A percentile compares a stretch with the other conserved stretches of the same genome.
Evolutionary conservation across 306 rosid genomes (phyloP).

Genomic region (Cicer pinnatifidum): DNA sequence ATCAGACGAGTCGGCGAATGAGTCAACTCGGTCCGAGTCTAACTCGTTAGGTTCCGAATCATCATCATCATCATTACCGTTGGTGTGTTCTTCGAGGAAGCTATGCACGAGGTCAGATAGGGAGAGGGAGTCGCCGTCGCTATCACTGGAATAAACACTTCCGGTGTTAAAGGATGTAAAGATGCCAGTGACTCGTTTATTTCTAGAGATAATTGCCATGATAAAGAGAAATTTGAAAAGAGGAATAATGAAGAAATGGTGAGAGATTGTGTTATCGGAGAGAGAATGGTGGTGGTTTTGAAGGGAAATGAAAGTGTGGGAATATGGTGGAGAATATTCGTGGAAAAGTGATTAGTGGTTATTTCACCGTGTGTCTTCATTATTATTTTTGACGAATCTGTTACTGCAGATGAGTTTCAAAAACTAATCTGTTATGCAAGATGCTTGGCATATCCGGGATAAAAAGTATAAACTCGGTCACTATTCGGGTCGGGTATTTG

Average conservation of each 20-base stretch:
- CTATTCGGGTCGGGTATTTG: background rate
- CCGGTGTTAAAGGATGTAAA: slow-evolving; percentile 52
- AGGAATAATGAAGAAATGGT: background rate
- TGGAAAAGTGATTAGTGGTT: background rate
- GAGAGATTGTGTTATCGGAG: background rate
- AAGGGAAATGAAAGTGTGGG: background rate
- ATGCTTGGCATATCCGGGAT: slow-evolving; percentile 10
- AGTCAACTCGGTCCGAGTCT: slow-evolving; percentile 53
- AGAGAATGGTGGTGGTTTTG: background rate
- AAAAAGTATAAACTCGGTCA: background rate
- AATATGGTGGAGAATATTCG: slow-evolving; percentile 36
- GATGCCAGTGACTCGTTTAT: slow-evolving; percentile 58
- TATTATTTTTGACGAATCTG: background rate
- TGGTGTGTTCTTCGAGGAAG: slow-evolving; percentile 49
- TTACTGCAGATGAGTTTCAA: too few relatives aligned
- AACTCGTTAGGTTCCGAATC: slow-evolving; percentile 22
- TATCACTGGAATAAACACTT: slow-evolving; percentile 53
- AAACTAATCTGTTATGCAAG: background rate
- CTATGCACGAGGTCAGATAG: slow-evolving; percentile 66
- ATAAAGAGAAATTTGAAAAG: background rate
- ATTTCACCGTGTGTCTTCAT: background rate
- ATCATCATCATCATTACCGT: background rate
- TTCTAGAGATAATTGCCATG: slow-evolving; percentile 47
- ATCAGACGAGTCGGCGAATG: background rate
- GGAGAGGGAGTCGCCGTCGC: slow-evolving; percentile 47